Conservation (phyloP, 2,329 filamentous ascomycete species). For the Eutypella sp. region DNA sequence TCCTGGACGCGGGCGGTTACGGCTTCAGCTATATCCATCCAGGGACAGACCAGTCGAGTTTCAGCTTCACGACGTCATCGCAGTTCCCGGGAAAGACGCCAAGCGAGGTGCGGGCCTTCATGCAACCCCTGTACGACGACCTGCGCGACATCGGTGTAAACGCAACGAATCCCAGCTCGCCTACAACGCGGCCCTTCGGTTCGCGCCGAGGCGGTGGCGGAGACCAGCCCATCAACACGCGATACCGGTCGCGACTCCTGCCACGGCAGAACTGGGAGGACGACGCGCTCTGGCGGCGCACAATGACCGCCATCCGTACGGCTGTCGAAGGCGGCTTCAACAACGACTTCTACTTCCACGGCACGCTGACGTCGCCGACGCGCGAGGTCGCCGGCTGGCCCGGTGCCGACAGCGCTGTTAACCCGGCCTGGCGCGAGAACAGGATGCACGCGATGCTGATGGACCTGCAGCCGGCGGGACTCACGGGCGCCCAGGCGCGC, state of each 20-base stretch:
- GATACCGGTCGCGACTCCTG: slow-evolving; percentile 29
- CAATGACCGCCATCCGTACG: slow-evolving; percentile 26
- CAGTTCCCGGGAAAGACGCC: slow-evolving; percentile 25
- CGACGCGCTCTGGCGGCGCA: slow-evolving; percentile 18
- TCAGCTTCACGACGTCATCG: slow-evolving; percentile 27
- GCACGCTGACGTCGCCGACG: slow-evolving; percentile 26
- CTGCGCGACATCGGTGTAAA: slow-evolving; percentile 27
- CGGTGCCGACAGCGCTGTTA: slow-evolving; percentile 28
- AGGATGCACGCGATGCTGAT: slow-evolving; percentile 31
- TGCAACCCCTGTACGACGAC: slow-evolving; percentile 28
- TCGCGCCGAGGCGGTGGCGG: slow-evolving; percentile 19
- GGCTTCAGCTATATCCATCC: slow-evolving; percentile 32
- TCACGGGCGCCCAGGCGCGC: slow-evolving; percentile 17
- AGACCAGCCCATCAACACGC: slow-evolving; percentile 23
- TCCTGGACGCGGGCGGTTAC: slow-evolving; percentile 31
- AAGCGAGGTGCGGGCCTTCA: slow-evolving; percentile 18
- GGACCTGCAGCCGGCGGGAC: slow-evolving; percentile 16
- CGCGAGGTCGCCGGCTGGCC: slow-evolving; percentile 26
- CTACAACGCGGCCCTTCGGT: slow-evolving; percentile 23
- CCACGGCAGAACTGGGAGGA: slow-evolving; percentile 26
- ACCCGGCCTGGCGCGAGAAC: slow-evolving; percentile 38
- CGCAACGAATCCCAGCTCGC: slow-evolving; percentile 22
- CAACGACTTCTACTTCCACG: slow-evolving; percentile 30
- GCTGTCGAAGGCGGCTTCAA: slow-evolving; percentile 28
- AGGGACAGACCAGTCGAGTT: slow-evolving; percentile 20